Conservation (phyloP, 1,139 yeast genomes). For the Magnusiomyces suaveolens region DNA sequence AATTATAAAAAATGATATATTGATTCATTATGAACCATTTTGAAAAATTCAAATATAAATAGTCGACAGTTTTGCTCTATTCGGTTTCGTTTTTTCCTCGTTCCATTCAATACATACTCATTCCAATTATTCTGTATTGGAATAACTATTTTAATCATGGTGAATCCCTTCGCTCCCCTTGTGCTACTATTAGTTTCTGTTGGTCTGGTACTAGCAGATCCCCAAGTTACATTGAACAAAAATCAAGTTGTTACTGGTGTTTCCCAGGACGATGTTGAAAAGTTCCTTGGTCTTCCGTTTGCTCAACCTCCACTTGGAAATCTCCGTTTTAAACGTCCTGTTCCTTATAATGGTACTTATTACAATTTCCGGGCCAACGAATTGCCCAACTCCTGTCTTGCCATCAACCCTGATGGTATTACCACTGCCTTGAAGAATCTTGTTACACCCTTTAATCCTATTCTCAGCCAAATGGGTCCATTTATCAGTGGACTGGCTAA, state of each 20-base stretch:
- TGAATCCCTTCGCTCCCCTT: too few species aligned
- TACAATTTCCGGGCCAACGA: conserved; percentile 6
- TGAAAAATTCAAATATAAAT: too few species aligned
- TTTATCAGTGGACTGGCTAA: not conserved
- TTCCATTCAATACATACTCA: too few species aligned
- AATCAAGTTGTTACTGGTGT: conserved; percentile 10
- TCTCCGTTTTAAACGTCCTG: conserved; percentile 19
- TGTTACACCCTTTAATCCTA: not conserved
- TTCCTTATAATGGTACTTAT: conserved; percentile 6
- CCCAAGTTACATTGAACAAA: conserved; percentile 7
- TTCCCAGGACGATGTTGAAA: conserved; percentile 14
- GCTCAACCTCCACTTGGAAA: conserved; percentile 23
- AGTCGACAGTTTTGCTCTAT: too few species aligned
- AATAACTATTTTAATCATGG: too few species aligned
- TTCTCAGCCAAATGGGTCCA: not conserved
- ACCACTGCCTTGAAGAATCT: not conserved
- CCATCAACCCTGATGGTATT: conserved; percentile 3
- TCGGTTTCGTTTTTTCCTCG: too few species aligned
- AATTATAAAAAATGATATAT: too few species aligned
- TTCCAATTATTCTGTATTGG: too few species aligned
- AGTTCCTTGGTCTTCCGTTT: conserved; percentile 23
- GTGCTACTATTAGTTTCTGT: too few species aligned
- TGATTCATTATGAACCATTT: too few species aligned
- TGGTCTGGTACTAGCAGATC: not conserved
- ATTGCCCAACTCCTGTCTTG: conserved; percentile 4